Conservation (phyloP, 1,284 basidiomycete genomes). For the Somion occarium region DNA sequence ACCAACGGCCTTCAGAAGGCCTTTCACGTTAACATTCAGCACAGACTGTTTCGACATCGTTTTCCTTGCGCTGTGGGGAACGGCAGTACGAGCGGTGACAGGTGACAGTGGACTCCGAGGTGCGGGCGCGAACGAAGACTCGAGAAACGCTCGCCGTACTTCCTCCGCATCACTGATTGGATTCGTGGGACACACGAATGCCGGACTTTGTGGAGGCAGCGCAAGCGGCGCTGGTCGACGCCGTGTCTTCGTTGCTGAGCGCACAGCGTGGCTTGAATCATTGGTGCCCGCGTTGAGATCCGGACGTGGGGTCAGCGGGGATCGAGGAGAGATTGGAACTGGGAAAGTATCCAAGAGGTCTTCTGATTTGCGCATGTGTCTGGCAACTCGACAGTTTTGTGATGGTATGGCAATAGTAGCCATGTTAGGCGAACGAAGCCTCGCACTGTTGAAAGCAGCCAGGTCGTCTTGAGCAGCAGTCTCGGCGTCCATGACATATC, state of each 20-base stretch:
- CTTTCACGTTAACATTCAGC: constrained; percentile 4
- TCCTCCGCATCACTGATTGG: constrained; percentile 10
- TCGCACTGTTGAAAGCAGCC: constrained; percentile 23
- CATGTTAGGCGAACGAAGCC: constrained; percentile 22
- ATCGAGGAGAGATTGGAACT: constrained; percentile 13
- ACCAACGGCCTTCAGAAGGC: constrained; percentile 5
- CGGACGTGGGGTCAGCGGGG: constrained; percentile 3
- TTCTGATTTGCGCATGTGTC: constrained; percentile 26
- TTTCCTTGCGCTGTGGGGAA: not conserved
- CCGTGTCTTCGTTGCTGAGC: constrained; percentile 15
- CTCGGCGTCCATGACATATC: constrained; percentile 39
- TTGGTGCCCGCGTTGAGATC: constrained; percentile 4
- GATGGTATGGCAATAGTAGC: constrained; percentile 24
- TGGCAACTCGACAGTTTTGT: constrained; percentile 20
- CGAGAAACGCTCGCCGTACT: constrained; percentile 13
- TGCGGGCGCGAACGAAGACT: constrained; percentile 14
- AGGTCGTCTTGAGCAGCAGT: constrained; percentile 31
- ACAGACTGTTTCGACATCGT: not conserved
- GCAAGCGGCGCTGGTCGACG: constrained; percentile 17
- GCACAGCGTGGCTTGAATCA: too few species aligned
- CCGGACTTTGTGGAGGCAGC: constrained; percentile 6
- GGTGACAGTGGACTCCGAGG: not conserved
- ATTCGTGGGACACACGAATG: not conserved
- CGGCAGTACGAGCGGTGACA: not conserved
- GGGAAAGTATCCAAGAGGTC: constrained; percentile 26